phyloP scores from a whole-genome alignment of 345 rosid species.

The Geranium rotundifolium region DNA sequence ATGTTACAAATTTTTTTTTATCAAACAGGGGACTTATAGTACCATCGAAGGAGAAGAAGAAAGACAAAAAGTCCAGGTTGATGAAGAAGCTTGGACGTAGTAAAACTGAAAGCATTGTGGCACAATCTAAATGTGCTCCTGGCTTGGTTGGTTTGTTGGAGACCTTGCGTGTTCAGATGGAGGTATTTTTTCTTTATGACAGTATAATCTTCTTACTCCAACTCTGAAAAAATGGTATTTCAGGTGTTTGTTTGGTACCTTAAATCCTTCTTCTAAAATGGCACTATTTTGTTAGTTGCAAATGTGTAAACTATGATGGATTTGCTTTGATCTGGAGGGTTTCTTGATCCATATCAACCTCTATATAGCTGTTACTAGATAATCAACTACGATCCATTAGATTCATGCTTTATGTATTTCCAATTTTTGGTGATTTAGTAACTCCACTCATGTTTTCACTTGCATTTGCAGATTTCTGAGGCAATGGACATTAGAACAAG shows the following conservation, averaged over 20 bases:
- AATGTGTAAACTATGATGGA: not conserved
- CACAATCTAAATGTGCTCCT: slow-evolving; percentile 52
- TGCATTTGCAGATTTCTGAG: slow-evolving; percentile 64
- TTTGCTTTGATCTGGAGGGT: not conserved
- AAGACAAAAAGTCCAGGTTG: slow-evolving; percentile 72
- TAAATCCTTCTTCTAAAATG: not conserved
- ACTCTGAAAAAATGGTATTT: not conserved
- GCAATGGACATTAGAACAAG: slow-evolving; percentile 94
- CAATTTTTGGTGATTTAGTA: not conserved
- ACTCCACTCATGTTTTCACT: slow-evolving; percentile 8
- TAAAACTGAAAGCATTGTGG: slow-evolving; percentile 45
- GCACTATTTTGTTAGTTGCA: not conserved
- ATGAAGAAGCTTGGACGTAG: slow-evolving; percentile 90
- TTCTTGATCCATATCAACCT: not conserved
- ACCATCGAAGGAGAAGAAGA: slow-evolving; percentile 83
- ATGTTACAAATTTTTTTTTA: not conserved
- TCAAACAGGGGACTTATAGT: slow-evolving; percentile 73
- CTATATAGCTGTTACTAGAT: not conserved
- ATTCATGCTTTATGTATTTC: too few relatives aligned
- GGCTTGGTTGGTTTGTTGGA: slow-evolving; percentile 80
- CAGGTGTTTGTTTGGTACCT: not conserved
- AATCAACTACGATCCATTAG: not conserved
- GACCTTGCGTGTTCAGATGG: slow-evolving; percentile 89
- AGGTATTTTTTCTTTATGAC: slow-evolving; percentile 33
- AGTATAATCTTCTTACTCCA: not conserved